Percentiles rank a stretch among this genome's conserved stretches.
Evolutionary conservation across 2,329 filamentous ascomycete species (phyloP).

Genomic region (Ophiostoma australiae): DNA sequence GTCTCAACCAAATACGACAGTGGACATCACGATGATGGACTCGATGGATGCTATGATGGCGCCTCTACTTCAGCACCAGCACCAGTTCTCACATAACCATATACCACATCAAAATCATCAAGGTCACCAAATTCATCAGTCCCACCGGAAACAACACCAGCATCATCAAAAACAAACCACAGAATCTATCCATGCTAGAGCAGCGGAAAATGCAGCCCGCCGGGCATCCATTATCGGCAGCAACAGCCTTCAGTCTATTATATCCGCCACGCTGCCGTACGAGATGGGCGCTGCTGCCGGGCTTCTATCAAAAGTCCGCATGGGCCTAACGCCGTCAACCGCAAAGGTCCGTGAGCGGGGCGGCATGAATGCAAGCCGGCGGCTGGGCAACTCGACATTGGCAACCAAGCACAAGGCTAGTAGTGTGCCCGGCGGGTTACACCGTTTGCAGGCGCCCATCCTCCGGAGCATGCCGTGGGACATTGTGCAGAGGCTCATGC

Average conservation of each 20-base stretch:
- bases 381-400: not conserved
- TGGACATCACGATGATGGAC: not conserved
- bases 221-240: slow-evolving; percentile 31
- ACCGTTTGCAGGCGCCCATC: slow-evolving; percentile 18
- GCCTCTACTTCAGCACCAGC: not conserved
- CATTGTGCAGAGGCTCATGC: slow-evolving; percentile 30
- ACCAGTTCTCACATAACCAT: not conserved
- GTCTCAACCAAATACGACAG: not conserved
- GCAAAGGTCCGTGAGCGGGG: slow-evolving; percentile 33
- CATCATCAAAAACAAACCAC: not conserved
- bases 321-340: slow-evolving; percentile 35
- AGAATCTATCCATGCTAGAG: not conserved
- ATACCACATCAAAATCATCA: not conserved
- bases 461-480: slow-evolving; percentile 27
- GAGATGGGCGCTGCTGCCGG: slow-evolving; percentile 31
- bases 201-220: slow-evolving; percentile 21
- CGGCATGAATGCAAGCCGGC: slow-evolving; percentile 29
- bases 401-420: slow-evolving; percentile 2
- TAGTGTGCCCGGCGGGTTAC: not conserved
- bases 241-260: slow-evolving; percentile 32
- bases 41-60: not conserved
- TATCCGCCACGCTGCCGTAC: slow-evolving; percentile 32
- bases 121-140: slow-evolving; percentile 16
- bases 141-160: slow-evolving; percentile 22
- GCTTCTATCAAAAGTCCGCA: slow-evolving; percentile 32